Conservation (phyloP, 2,329 filamentous ascomycete genomes). For the Hypoxylon sp. region DNA sequence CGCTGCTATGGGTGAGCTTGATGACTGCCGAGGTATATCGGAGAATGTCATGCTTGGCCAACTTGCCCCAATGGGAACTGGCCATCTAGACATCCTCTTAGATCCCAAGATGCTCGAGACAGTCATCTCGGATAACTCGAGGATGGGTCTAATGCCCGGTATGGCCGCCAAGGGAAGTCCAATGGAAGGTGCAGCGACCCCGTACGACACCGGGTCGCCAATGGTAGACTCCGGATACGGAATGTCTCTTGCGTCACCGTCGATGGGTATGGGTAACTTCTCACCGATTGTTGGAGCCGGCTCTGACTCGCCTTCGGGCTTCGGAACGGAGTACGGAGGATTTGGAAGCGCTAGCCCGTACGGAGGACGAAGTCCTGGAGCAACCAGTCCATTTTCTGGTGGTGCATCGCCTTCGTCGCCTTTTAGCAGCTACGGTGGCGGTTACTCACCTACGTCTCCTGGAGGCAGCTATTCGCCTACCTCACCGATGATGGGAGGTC, state of each 20-base stretch:
- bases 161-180: constrained; percentile 82
- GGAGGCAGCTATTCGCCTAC: constrained; percentile 83
- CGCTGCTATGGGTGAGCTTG: constrained; percentile 92
- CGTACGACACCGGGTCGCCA: constrained; percentile 90
- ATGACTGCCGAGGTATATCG: constrained; percentile 97
- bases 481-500: constrained; percentile 74
- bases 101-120: constrained; percentile 97
- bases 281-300: constrained; percentile 83
- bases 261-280: constrained; percentile 71
- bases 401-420: constrained; percentile 77
- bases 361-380: constrained; percentile 75
- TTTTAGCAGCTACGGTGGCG: constrained; percentile 68
- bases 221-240: constrained; percentile 78
- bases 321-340: constrained; percentile 72
- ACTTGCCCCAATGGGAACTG: constrained; percentile 96
- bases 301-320: constrained; percentile 78
- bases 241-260: constrained; percentile 73
- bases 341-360: constrained; percentile 76
- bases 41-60: constrained; percentile 99
- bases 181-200: constrained; percentile 88
- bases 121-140: constrained; percentile 91
- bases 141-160: constrained; percentile 84
- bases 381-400: constrained; percentile 81
- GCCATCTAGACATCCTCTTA: constrained; percentile 92
- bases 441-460: constrained; percentile 84